Conservation (phyloP, 1,139 yeast genomes). For the Candida sanyaensis region DNA sequence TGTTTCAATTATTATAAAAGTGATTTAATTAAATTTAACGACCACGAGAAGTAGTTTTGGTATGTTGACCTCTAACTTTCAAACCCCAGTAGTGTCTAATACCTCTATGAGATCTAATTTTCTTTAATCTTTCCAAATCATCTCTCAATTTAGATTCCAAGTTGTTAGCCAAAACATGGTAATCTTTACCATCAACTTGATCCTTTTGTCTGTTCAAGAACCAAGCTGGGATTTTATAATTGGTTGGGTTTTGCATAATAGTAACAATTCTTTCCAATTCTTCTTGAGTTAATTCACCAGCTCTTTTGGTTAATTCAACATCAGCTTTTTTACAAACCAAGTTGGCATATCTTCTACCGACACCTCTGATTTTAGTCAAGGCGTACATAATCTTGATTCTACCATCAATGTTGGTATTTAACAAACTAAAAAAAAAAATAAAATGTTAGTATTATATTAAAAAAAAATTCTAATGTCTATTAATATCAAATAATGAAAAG, state of each 20-base stretch:
- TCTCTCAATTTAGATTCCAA: constrained; percentile 99
- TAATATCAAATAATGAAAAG: too few relatives aligned
- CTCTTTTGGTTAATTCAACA: constrained; percentile 97
- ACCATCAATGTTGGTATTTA: constrained; percentile 99
- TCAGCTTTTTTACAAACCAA: constrained; percentile 99
- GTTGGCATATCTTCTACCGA: constrained; percentile 99
- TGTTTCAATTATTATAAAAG: not conserved
- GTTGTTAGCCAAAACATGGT: constrained; percentile 98
- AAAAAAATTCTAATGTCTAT: too few relatives aligned
- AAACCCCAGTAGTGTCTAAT: constrained; percentile 99
- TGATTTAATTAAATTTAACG: constrained; percentile 32
- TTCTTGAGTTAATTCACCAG: constrained; percentile 99
- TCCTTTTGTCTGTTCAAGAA: constrained; percentile 99
- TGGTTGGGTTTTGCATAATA: constrained; percentile 99
- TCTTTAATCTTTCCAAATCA: constrained; percentile 99
- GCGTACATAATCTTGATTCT: constrained; percentile 99
- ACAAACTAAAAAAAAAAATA: constrained; percentile 66
- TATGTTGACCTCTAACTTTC: constrained; percentile 98
- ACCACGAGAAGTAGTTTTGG: constrained; percentile 99
- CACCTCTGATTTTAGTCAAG: constrained; percentile 99
- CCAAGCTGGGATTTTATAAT: constrained; percentile 99
- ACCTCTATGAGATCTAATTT: constrained; percentile 99
- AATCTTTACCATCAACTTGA: constrained; percentile 97
- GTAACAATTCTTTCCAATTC: constrained; percentile 99
- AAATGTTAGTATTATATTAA: not conserved